These are phyloP conservation scores for Coniferiporia weirii DNA, from an alignment of 1,284 basidiomycete species.

Conservation along the genomic window DNA sequence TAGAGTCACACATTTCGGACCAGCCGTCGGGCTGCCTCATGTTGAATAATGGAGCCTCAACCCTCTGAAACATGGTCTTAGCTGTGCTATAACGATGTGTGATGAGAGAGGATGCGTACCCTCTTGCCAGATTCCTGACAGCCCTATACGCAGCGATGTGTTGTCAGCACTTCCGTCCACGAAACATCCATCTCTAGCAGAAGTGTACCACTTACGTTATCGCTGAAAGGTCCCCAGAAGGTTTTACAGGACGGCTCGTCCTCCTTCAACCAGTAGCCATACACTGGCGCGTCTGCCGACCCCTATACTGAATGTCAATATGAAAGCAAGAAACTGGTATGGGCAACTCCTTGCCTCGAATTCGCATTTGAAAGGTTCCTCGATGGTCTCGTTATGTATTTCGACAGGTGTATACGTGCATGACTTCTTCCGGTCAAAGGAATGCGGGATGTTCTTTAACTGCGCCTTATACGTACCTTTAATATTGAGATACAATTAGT, in stretches of 20 bases:
- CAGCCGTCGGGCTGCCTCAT: background rate
- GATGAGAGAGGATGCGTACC: background rate
- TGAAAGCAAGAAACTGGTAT: background rate
- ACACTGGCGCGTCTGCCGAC: background rate
- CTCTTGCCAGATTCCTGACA: conserved; percentile 8
- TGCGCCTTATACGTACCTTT: conserved; percentile 4
- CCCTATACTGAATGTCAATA: background rate
- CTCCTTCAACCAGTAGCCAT: conserved; percentile 2
- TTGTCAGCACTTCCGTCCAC: background rate
- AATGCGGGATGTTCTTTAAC: background rate
- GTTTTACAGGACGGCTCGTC: conserved; percentile 3
- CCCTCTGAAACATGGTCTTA: background rate
- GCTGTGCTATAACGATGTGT: background rate
- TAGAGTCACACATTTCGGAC: conserved; percentile 6
- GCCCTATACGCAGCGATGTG: background rate
- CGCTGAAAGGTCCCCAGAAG: conserved; percentile 5
- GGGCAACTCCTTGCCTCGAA: background rate
- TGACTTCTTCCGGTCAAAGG: background rate
- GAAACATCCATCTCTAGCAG: background rate
- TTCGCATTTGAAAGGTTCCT: conserved; percentile 1
- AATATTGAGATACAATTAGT: background rate
- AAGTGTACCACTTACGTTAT: background rate
- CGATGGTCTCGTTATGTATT: conserved; percentile 4
- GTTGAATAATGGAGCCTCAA: conserved; percentile 5
- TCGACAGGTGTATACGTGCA: conserved; percentile 2